phyloP scores from a whole-genome alignment of 805 yeast species.

The Saturnispora gosingensis region DNA sequence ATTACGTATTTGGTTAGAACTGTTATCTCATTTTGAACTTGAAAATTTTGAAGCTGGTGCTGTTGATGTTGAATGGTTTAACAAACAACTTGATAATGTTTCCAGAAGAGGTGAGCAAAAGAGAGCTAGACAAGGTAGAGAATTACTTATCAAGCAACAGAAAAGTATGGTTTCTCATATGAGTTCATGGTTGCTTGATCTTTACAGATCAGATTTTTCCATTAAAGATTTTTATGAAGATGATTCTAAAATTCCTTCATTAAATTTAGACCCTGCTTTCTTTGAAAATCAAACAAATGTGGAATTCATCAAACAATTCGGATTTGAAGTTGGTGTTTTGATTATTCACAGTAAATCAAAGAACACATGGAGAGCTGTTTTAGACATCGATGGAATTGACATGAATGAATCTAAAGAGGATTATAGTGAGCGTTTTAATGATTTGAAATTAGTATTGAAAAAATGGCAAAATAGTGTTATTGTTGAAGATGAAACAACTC shows the following conservation, averaged over 20 bases:
- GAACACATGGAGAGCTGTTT: conserved; percentile 46
- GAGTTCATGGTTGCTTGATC: conserved; percentile 38
- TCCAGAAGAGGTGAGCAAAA: conserved; percentile 64
- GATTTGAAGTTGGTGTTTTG: conserved; percentile 57
- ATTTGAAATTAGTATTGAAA: conserved; percentile 46
- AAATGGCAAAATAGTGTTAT: conserved; percentile 56
- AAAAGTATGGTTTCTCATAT: conserved; percentile 57
- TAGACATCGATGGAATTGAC: conserved; percentile 68
- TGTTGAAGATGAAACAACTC: conserved; percentile 48
- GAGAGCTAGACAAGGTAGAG: conserved; percentile 56
- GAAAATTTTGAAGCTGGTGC: conserved; percentile 79
- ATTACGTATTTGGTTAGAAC: conserved; percentile 65
- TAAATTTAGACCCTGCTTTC: conserved; percentile 38
- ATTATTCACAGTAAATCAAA: conserved; percentile 54
- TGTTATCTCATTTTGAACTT: conserved; percentile 69
- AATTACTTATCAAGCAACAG: conserved; percentile 61
- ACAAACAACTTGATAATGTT: conserved; percentile 70
- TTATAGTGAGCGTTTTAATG: conserved; percentile 41
- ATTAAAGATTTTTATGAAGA: conserved; percentile 24
- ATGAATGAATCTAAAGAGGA: conserved; percentile 63
- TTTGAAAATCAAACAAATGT: conserved; percentile 37
- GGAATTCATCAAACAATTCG: conserved; percentile 54
- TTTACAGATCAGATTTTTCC: conserved; percentile 27
- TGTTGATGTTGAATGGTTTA: conserved; percentile 87
- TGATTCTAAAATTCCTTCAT: conserved; percentile 36